These are phyloP conservation scores for Lunasporangiospora selenospora DNA, from an alignment of 192 early-diverging fungal species.

Conservation along the genomic window DNA sequence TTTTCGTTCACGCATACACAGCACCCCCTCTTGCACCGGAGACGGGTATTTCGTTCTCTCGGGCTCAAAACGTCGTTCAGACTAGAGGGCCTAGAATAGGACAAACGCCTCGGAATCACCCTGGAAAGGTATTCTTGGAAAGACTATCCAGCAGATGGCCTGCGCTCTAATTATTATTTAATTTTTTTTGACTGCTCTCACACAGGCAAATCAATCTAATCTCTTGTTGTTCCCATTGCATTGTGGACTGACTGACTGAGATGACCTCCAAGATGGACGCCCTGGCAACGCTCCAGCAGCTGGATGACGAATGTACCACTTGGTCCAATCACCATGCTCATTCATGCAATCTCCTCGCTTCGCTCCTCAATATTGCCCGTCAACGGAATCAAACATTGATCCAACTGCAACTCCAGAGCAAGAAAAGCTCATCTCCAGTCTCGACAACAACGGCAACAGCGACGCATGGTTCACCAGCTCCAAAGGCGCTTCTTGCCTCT, in stretches of 20 bases:
- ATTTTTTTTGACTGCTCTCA: no score
- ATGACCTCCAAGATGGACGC: slow-evolving; percentile 25
- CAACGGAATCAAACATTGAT: slow-evolving; percentile 35
- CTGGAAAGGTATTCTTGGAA: no score
- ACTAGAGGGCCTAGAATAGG: no score
- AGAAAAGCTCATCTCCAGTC: no score
- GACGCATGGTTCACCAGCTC: neutral
- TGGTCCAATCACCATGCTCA: slow-evolving; percentile 43
- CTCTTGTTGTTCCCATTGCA: neutral
- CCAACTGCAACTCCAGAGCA: slow-evolving; percentile 14
- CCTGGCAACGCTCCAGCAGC: slow-evolving; percentile 17
- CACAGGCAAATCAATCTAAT: no score
- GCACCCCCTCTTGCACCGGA: no score
- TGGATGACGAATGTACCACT: slow-evolving; percentile 35
- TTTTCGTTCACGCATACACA: no score
- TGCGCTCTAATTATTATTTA: no score
- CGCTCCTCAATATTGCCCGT: slow-evolving; percentile 34
- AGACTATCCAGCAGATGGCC: no score
- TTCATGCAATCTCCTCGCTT: slow-evolving; percentile 38
- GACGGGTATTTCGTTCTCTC: no score
- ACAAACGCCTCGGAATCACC: no score
- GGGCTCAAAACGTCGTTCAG: no score
- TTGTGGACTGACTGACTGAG: neutral
- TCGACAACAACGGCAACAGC: slow-evolving; percentile 17
- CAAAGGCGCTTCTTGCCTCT: slow-evolving; percentile 10